Evolutionary conservation across 345 rosid species (phyloP).

Genomic region (Clarkia xantiana): DNA sequence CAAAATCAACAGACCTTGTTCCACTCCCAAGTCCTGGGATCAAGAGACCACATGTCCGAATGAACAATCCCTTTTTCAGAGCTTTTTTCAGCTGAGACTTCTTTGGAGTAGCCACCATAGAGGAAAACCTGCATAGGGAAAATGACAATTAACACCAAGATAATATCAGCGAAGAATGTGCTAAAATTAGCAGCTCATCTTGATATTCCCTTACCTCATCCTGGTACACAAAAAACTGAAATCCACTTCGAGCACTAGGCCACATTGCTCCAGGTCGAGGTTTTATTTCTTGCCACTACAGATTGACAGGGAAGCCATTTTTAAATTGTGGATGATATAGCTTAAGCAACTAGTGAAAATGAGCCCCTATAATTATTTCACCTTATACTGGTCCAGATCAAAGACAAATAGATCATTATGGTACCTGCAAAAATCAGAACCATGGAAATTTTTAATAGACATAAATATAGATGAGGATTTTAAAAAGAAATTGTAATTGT

Average conservation of each 20-base stretch:
- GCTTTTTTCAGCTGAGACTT: slow-evolving; percentile 67
- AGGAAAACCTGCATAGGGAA: slow-evolving; percentile 44
- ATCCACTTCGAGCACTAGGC: slow-evolving; percentile 93
- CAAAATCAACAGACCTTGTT: slow-evolving; percentile 48
- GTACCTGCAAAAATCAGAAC: slow-evolving; percentile 37
- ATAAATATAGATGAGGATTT: too few species aligned
- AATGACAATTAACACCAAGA: too few species aligned
- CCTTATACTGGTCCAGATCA: slow-evolving; percentile 90
- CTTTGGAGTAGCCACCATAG: slow-evolving; percentile 93
- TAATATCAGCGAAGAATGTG: not conserved
- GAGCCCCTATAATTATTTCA: slow-evolving; percentile 12
- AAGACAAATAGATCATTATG: slow-evolving; percentile 67
- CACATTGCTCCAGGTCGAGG: slow-evolving; percentile 86
- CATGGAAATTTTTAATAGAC: too few species aligned
- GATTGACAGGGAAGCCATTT: slow-evolving; percentile 9
- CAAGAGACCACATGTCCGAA: slow-evolving; percentile 92
- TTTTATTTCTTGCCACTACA: slow-evolving; percentile 97
- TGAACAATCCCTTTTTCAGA: slow-evolving; percentile 90
- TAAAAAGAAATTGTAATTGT: too few species aligned
- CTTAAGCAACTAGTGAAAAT: not conserved
- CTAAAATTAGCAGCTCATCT: not conserved
- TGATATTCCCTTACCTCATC: slow-evolving; percentile 73
- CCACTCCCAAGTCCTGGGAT: slow-evolving; percentile 99
- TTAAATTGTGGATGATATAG: slow-evolving; percentile 10
- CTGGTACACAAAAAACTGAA: slow-evolving; percentile 78